A percentile compares a stretch with the other conserved stretches of the same genome.
Conservation (phyloP, 1,284 basidiomycete genomes). For the Pascua sp. region DNA sequence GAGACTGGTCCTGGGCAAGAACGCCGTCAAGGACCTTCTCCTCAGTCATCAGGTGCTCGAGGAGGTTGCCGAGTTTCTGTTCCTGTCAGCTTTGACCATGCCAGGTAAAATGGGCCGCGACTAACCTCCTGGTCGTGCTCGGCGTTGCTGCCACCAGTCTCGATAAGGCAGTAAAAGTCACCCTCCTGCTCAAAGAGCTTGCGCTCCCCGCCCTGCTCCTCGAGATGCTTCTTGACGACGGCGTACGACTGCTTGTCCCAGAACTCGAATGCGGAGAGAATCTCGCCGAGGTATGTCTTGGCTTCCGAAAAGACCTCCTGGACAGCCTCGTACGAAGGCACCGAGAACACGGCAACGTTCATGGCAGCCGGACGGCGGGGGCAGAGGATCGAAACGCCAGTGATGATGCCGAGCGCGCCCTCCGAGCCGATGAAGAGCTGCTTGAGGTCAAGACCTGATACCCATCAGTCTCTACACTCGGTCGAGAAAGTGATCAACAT, state of each 20-base stretch:
- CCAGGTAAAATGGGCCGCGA: neutral
- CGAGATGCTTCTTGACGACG: constrained; percentile 57
- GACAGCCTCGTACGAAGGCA: constrained; percentile 57
- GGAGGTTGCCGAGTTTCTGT: constrained; percentile 82
- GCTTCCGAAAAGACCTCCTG: constrained; percentile 57
- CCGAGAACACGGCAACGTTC: constrained; percentile 57
- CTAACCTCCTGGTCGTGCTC: constrained; percentile 92
- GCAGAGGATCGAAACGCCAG: constrained; percentile 92
- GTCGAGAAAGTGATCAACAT: neutral
- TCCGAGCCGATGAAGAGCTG: constrained; percentile 98
- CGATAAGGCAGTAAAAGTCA: constrained; percentile 83
- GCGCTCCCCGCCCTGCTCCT: constrained; percentile 42
- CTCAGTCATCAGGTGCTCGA: constrained; percentile 74
- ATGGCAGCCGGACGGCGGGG: constrained; percentile 73
- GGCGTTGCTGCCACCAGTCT: constrained; percentile 89
- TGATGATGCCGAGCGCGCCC: constrained; percentile 92
- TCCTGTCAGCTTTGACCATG: neutral
- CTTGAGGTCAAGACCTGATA: constrained; percentile 90
- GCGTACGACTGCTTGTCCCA: constrained; percentile 82
- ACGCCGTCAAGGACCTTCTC: constrained; percentile 87
- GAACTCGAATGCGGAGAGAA: constrained; percentile 96
- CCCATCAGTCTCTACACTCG: neutral
- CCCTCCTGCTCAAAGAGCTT: constrained; percentile 62
- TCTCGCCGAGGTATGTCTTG: constrained; percentile 78
- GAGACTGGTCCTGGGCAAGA: constrained; percentile 84